Evolutionary conservation across 345 rosid species (phyloP).

Genomic region (Cochlearia excelsa): DNA sequence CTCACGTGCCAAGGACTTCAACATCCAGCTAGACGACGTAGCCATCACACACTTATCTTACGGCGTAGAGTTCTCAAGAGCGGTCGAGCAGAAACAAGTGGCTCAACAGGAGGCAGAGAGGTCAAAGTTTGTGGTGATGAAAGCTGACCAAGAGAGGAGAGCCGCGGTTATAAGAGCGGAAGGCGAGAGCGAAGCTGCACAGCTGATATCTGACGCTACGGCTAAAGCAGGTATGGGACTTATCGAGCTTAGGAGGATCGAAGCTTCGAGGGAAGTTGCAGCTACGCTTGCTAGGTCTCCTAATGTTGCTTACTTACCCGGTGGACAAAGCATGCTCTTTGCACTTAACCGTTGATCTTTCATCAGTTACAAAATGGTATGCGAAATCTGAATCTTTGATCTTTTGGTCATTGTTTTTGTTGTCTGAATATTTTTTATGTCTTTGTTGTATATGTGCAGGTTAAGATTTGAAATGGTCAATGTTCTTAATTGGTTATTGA

Average conservation of each 20-base stretch:
- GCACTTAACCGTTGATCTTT: conserved; percentile 55
- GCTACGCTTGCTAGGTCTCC: conserved; percentile 83
- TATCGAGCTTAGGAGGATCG: conserved; percentile 96
- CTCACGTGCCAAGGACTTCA: conserved; percentile 80
- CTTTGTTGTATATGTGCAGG: too few species aligned
- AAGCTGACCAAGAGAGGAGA: conserved; percentile 98
- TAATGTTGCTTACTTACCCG: conserved; percentile 84
- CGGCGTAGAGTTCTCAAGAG: conserved; percentile 86
- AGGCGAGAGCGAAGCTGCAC: conserved; percentile 98
- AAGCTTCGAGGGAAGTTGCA: conserved; percentile 97
- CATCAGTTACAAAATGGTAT: conserved; percentile 14
- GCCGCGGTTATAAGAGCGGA: conserved; percentile 93
- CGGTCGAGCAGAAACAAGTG: conserved; percentile 98
- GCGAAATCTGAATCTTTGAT: neutral
- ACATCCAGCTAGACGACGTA: conserved; percentile 88
- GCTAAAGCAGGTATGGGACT: conserved; percentile 77
- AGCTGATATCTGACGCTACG: conserved; percentile 86
- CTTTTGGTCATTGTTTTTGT: too few species aligned
- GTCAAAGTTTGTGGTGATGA: conserved; percentile 82
- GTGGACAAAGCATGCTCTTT: conserved; percentile 79
- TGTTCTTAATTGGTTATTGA: too few species aligned
- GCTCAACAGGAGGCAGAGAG: conserved; percentile 43
- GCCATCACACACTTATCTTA: conserved; percentile 96
- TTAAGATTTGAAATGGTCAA: too few species aligned
- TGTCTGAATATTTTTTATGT: too few species aligned